Evolutionary conservation across 1,284 basidiomycete species (phyloP).

Genomic region (Papiliotrema laurentii): DNA sequence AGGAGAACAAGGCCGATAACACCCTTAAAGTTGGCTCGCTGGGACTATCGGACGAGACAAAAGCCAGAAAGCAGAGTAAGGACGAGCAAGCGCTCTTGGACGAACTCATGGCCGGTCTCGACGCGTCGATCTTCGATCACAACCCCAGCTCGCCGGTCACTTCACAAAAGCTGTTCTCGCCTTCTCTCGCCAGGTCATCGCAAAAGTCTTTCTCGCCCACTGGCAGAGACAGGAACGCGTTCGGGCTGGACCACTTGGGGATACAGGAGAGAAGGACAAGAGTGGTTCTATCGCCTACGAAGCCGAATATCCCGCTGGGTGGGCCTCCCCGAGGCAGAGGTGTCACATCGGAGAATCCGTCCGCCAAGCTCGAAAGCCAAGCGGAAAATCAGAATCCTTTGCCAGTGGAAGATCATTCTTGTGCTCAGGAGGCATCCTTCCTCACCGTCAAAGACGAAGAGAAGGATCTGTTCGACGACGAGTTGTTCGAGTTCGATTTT

Average conservation of each 20-base stretch:
- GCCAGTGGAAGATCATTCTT: too few relatives aligned
- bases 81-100: constrained; percentile 45
- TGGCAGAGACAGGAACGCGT: neutral
- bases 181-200: neutral
- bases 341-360: too few relatives aligned
- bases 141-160: constrained; percentile 15
- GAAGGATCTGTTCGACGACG: constrained; percentile 8
- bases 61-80: too few relatives aligned
- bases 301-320: neutral
- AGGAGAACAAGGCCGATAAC: too few relatives aligned
- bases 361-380: neutral
- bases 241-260: neutral
- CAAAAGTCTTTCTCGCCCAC: neutral
- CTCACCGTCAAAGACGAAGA: neutral
- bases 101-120: constrained; percentile 41
- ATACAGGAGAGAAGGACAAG: neutral
- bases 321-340: too few relatives aligned
- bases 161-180: neutral
- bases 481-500: constrained; percentile 35
- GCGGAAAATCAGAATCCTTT: neutral
- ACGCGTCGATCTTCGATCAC: constrained; percentile 37
- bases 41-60: too few relatives aligned
- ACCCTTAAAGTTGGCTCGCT: too few relatives aligned
- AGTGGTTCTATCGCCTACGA: neutral
- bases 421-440: too few relatives aligned